Evolutionary conservation across 2,329 filamentous ascomycete species (phyloP).

Genomic region (Rutstroemia sp.): DNA sequence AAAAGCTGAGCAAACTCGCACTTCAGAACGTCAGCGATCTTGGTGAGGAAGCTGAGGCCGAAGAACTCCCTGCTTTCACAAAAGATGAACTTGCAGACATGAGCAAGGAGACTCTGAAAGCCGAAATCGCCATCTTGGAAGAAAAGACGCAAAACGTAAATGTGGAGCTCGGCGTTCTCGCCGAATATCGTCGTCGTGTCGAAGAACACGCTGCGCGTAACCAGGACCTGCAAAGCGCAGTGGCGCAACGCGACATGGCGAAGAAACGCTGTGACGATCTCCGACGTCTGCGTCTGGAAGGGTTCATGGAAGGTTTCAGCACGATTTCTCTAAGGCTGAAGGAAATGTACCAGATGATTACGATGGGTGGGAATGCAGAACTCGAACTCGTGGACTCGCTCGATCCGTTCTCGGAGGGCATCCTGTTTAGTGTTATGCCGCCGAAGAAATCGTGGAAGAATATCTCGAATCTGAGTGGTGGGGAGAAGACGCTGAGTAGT

Average conservation of each 20-base stretch:
- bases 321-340: constrained; percentile 91
- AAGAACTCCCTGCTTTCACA: constrained; percentile 71
- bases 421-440: constrained; percentile 96
- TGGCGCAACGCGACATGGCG: constrained; percentile 71
- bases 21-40: constrained; percentile 76
- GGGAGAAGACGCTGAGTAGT: constrained; percentile 92
- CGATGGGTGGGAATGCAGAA: constrained; percentile 97
- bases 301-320: constrained; percentile 97
- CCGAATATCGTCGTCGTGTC: constrained; percentile 79
- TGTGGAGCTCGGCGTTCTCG: constrained; percentile 82
- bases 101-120: constrained; percentile 57
- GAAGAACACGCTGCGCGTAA: constrained; percentile 76
- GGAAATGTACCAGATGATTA: constrained; percentile 99
- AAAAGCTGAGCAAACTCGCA: constrained; percentile 77
- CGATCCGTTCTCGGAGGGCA: constrained; percentile 95
- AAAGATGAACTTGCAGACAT: constrained; percentile 61
- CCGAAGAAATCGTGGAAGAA: constrained; percentile 99
- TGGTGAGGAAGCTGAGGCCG: constrained; percentile 43
- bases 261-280: constrained; percentile 93
- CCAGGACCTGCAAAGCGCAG: constrained; percentile 74
- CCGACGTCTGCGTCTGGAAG: constrained; percentile 80
- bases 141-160: constrained; percentile 77
- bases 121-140: constrained; percentile 58
- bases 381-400: constrained; percentile 93
- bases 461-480: constrained; percentile 89